Percentiles rank a stretch among this genome's conserved stretches.
Conservation (phyloP, 1,284 basidiomycete genomes). For the Cutaneotrichosporon mucoides region DNA sequence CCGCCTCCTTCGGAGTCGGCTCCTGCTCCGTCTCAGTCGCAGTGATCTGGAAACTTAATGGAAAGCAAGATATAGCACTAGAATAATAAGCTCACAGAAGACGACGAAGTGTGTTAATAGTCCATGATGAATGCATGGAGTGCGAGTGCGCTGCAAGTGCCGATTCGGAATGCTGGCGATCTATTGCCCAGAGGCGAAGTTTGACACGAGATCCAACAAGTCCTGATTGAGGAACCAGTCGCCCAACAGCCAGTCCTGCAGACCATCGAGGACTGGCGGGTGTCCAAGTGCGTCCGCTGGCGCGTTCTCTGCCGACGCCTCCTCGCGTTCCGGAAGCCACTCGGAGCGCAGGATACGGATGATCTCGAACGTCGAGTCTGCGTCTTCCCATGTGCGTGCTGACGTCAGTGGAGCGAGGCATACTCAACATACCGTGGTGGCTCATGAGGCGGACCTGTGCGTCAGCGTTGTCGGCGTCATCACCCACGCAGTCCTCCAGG, state of each 20-base stretch:
- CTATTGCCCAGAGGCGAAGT: background rate
- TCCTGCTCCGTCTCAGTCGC: background rate
- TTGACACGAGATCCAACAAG: background rate
- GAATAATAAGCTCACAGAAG: no score
- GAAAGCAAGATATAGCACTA: no score
- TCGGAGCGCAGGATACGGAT: background rate
- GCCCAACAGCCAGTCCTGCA: conserved; percentile 1
- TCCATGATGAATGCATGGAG: no score
- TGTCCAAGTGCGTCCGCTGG: background rate
- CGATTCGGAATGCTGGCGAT: no score
- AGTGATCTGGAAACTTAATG: no score
- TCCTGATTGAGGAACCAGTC: conserved; percentile 7
- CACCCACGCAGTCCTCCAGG: conserved; percentile 4
- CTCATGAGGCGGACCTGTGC: conserved; percentile 2
- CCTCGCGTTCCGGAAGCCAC: background rate
- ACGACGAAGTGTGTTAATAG: no score
- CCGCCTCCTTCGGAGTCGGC: background rate
- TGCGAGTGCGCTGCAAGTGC: no score
- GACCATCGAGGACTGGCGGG: background rate
- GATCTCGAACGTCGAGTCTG: conserved; percentile 3
- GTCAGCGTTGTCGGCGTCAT: background rate
- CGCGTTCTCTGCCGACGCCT: background rate
- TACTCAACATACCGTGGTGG: background rate
- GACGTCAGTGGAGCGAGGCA: background rate
- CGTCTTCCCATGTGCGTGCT: conserved; percentile 1